Percentiles rank a stretch among this genome's conserved stretches.
Conservation (phyloP, 23 red algal genomes). For the Pyropia yezoensis region DNA sequence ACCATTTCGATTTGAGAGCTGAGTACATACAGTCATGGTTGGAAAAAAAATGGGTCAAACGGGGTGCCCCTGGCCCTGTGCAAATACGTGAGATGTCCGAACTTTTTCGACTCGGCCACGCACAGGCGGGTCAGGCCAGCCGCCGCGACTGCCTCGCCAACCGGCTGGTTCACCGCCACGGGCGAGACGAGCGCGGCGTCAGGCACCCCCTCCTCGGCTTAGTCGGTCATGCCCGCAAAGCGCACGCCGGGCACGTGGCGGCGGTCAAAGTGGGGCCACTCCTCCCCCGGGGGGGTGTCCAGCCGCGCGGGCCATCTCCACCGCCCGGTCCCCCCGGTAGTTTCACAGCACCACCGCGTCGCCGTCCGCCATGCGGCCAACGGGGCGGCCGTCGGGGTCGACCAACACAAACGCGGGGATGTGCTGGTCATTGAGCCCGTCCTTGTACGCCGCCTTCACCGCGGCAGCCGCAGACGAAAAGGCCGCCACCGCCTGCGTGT, state of each 20-base stretch:
- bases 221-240: slow-evolving; percentile 80
- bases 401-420: slow-evolving; percentile 74
- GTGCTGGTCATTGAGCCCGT: slow-evolving; percentile 54
- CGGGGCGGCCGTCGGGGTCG: slow-evolving; percentile 41
- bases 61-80: slow-evolving; percentile 71
- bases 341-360: slow-evolving; percentile 88
- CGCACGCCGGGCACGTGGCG: slow-evolving; percentile 46
- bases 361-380: slow-evolving; percentile 53
- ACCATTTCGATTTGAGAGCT: too few species aligned
- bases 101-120: slow-evolving; percentile 79
- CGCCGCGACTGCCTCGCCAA: slow-evolving; percentile 35
- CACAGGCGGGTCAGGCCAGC: slow-evolving; percentile 53
- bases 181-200: slow-evolving; percentile 49
- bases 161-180: slow-evolving; percentile 27
- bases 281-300: slow-evolving; percentile 39
- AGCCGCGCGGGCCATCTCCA: slow-evolving; percentile 69
- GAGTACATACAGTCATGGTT: too few species aligned
- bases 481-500: slow-evolving; percentile 29
- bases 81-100: slow-evolving; percentile 86
- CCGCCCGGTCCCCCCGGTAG: slow-evolving; percentile 74
- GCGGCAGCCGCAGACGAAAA: slow-evolving; percentile 49
- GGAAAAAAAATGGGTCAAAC: too few species aligned
- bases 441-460: slow-evolving; percentile 60
- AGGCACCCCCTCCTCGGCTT: slow-evolving; percentile 72
- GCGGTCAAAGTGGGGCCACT: slow-evolving; percentile 61